Evolutionary conservation across 2,329 filamentous ascomycete genomes (phyloP), one percentile per base, ranked within the genome.

Genomic region (Aspergillus awamori): DNA sequence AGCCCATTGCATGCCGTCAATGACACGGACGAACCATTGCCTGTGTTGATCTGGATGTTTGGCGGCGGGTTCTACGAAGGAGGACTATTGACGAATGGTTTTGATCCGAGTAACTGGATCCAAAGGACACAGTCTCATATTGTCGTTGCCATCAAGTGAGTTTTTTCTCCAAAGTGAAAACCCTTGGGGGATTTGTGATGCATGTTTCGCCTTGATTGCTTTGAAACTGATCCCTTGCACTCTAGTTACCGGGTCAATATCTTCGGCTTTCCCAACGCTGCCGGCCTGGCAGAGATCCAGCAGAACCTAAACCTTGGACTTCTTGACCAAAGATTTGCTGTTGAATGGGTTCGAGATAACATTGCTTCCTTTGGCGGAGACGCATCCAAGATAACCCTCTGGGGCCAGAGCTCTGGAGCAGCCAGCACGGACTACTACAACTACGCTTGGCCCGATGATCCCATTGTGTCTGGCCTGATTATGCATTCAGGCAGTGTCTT

Each of bases 331-430:
- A 78, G 84, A 2, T 65, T 79, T 13, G 83, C 81, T 0, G 67
- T 86, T 0, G 80, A 85, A 69, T 86, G 84, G 84, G 70, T 83
- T 0, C 74, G 74, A 3, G 74, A 79, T 47, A 84, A 86, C 66
- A 81, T 85, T 24, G 77, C 67, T 8, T 70, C 72, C 0, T 86
- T 86, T 63, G 83, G 83, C 17, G 84, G 84, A 15, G 80, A 84
- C 61, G 72, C 78, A 1, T 53, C 69, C 1, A 71, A 72, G n/a
- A 82, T 84, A 63, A 77, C 77, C 0, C 72, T 83, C 17, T 82
- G 79, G 68, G 82, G 81, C 2, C 78, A 82, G 65, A 80, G 78
- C 3, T 77, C 81, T 1, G 81, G 82, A 6, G 60, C 66, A 22
- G 53, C 64, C 8, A 63, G 70, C 0, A 69, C 73, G 10, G 74